Evolutionary conservation across 1,284 basidiomycete genomes (phyloP).

Genomic region (Tilletiopsis washingtonensis): DNA sequence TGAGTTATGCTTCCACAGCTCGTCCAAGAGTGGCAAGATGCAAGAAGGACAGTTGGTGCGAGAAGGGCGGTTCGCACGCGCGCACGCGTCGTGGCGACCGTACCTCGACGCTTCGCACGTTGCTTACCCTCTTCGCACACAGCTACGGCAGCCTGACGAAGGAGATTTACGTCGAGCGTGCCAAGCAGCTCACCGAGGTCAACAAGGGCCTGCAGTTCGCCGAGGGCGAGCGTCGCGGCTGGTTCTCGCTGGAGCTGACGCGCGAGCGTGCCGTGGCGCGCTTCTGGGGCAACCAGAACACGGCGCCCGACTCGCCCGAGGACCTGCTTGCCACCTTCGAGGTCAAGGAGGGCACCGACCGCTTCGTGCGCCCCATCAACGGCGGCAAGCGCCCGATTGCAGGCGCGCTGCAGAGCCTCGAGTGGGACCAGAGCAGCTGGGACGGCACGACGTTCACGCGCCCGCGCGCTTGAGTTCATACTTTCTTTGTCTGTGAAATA

Average conservation of each 20-base stretch:
- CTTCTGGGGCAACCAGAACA: conserved; percentile 57
- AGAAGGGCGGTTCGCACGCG: too few species aligned
- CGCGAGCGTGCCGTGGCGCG: conserved; percentile 47
- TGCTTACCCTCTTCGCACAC: too few species aligned
- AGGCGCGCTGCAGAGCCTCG: conserved; percentile 16
- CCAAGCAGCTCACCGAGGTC: conserved; percentile 48
- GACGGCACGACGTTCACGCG: background rate
- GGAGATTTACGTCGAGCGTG: conserved; percentile 47
- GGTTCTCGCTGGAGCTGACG: conserved; percentile 52
- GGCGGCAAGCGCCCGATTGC: conserved; percentile 40
- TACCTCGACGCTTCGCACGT: too few species aligned
- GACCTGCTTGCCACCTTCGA: conserved; percentile 44
- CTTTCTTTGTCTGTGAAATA: too few species aligned
- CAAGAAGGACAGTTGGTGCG: too few species aligned
- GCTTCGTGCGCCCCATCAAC: conserved; percentile 56
- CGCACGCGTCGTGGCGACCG: too few species aligned
- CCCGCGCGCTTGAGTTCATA: too few species aligned
- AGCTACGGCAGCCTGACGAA: conserved; percentile 55
- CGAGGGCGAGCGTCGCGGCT: conserved; percentile 60
- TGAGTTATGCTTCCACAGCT: too few species aligned
- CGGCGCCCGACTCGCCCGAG: conserved; percentile 54
- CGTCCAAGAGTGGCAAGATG: too few species aligned
- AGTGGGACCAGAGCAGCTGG: background rate
- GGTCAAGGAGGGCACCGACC: conserved; percentile 52
- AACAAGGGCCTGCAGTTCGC: conserved; percentile 61